phyloP scores from a whole-genome alignment of 2,329 filamentous ascomycete genomes.

The Penicillium aurantiogriseum region DNA sequence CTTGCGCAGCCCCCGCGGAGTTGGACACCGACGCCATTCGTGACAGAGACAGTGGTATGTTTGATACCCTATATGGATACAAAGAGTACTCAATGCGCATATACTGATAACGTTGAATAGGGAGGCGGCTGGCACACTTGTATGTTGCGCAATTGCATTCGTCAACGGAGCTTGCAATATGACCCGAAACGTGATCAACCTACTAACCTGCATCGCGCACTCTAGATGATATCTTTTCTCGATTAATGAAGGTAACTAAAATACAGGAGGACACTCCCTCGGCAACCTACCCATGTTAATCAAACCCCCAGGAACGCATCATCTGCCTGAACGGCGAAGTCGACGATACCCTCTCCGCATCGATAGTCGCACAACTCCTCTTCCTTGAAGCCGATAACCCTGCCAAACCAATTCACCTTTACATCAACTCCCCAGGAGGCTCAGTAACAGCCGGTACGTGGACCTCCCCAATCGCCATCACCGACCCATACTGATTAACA shows the following conservation, averaged over 20 bases:
- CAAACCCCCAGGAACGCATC: slow-evolving; percentile 75
- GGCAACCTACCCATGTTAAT: neutral
- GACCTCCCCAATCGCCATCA: neutral
- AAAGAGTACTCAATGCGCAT: neutral
- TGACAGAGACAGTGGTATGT: slow-evolving; percentile 57
- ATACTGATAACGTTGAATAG: slow-evolving; percentile 45
- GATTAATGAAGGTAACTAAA: slow-evolving; percentile 65
- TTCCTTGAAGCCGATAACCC: slow-evolving; percentile 97
- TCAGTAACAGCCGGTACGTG: slow-evolving; percentile 73
- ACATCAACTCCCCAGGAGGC: slow-evolving; percentile 95
- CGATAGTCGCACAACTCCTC: slow-evolving; percentile 90
- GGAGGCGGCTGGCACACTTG: slow-evolving; percentile 75
- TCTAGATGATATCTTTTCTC: slow-evolving; percentile 77
- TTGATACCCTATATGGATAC: slow-evolving; percentile 9
- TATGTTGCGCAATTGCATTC: slow-evolving; percentile 45
- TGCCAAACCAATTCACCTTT: slow-evolving; percentile 91
- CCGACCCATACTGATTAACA: neutral
- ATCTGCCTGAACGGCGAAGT: slow-evolving; percentile 90
- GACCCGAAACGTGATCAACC: neutral
- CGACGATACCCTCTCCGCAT: slow-evolving; percentile 86
- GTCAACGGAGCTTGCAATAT: slow-evolving; percentile 22
- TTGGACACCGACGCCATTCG: slow-evolving; percentile 54
- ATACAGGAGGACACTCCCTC: slow-evolving; percentile 14
- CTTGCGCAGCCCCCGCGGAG: slow-evolving; percentile 37
- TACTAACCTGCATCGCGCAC: slow-evolving; percentile 19